A percentile compares a stretch with the other conserved stretches of the same genome.
phyloP scores from a whole-genome alignment of 495 filamentous ascomycete species.

The Lophiotrema nucula region DNA sequence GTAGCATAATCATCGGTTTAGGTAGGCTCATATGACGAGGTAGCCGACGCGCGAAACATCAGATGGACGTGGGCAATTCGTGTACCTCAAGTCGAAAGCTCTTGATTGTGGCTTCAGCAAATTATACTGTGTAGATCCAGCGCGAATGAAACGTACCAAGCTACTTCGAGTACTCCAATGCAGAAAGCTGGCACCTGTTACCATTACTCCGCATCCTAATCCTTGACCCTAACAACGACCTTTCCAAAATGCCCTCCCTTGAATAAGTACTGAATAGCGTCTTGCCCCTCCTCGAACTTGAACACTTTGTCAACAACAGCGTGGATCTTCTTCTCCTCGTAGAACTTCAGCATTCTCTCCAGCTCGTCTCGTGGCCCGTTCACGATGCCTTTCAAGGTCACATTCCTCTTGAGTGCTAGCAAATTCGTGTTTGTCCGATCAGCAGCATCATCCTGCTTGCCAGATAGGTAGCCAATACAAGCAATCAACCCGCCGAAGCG shows the following conservation, averaged over 20 bases:
- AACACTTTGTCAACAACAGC: slow-evolving; percentile 39
- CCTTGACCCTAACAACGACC: slow-evolving; percentile 43
- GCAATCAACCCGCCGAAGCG: slow-evolving; percentile 48
- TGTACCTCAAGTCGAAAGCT: too few relatives aligned
- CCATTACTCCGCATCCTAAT: neutral
- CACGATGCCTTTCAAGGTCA: slow-evolving; percentile 28
- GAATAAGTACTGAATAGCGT: slow-evolving; percentile 49
- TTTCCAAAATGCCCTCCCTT: slow-evolving; percentile 49
- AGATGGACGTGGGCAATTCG: too few relatives aligned
- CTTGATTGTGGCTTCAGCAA: too few relatives aligned
- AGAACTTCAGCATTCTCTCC: slow-evolving; percentile 38
- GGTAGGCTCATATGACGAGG: too few relatives aligned
- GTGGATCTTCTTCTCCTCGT: slow-evolving; percentile 37
- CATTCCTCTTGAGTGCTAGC: slow-evolving; percentile 39
- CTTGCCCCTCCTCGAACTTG: slow-evolving; percentile 40
- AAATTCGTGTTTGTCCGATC: slow-evolving; percentile 43
- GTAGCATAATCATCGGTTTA: too few relatives aligned
- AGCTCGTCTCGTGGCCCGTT: slow-evolving; percentile 29
- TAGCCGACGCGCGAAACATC: too few relatives aligned
- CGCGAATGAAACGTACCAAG: too few relatives aligned
- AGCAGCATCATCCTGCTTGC: slow-evolving; percentile 48
- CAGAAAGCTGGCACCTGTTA: too few relatives aligned
- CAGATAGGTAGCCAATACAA: slow-evolving; percentile 47
- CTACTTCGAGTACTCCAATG: too few relatives aligned
- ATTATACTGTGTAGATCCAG: too few relatives aligned